Conservation (phyloP, 805 yeast genomes). For the Millerago galiae region DNA sequence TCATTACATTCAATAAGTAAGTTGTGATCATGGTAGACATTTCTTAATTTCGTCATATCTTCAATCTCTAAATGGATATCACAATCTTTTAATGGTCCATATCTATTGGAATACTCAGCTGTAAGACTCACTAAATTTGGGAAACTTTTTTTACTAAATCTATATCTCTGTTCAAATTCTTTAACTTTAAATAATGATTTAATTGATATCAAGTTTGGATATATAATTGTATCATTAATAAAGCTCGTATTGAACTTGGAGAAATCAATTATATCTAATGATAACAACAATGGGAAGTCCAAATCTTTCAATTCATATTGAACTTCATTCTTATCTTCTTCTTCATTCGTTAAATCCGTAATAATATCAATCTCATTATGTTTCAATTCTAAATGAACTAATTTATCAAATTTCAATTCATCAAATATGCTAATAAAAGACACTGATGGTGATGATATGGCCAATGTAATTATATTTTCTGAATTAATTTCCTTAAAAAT, state of each 20-base stretch:
- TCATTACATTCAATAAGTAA: background rate
- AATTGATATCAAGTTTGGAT: conserved; percentile 6
- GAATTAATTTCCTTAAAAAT: conserved; percentile 2
- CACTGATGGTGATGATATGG: background rate
- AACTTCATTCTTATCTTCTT: background rate
- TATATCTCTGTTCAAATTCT: conserved; percentile 8
- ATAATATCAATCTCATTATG: conserved; percentile 3
- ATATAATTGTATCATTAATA: background rate
- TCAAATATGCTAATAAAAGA: conserved; percentile 3
- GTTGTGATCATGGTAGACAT: conserved; percentile 4
- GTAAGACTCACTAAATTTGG: conserved; percentile 7
- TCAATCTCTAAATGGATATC: conserved; percentile 12
- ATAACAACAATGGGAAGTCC: conserved; percentile 7
- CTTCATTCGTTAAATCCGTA: background rate
- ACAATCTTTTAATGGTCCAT: conserved; percentile 17
- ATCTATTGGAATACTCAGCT: conserved; percentile 14
- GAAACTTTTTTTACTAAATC: conserved; percentile 9
- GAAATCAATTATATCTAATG: conserved; percentile 9
- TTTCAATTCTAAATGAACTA: conserved; percentile 3
- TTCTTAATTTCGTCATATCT: background rate
- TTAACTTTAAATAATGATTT: conserved; percentile 1
- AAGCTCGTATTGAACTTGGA: conserved; percentile 11
- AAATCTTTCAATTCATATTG: background rate
- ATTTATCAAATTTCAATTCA: conserved; percentile 1
- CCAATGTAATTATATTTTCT: background rate